A percentile compares a stretch with the other conserved stretches of the same genome.
phyloP scores from a whole-genome alignment of 805 yeast genomes.

The Starmerella bacillaris region DNA sequence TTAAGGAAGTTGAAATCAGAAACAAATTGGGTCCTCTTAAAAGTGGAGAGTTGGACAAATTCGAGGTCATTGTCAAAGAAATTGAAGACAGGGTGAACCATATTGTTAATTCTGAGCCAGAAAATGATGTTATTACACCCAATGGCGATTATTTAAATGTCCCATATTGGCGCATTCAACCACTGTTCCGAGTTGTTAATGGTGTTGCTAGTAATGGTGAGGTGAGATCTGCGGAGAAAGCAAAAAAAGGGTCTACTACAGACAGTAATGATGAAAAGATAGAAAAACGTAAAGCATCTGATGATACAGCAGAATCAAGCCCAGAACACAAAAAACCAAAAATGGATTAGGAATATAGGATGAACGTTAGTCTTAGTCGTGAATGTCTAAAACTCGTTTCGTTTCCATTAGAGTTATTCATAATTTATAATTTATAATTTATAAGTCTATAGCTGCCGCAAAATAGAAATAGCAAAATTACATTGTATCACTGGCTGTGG shows the following conservation, averaged over 20 bases:
- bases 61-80: conserved; percentile 39
- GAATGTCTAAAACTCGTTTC: too few species aligned
- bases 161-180: conserved; percentile 95
- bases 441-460: too few species aligned
- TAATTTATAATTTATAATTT: too few species aligned
- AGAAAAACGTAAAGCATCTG: too few species aligned
- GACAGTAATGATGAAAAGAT: background rate
- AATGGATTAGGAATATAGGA: too few species aligned
- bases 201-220: conserved; percentile 35
- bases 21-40: conserved; percentile 43
- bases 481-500: too few species aligned
- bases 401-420: too few species aligned
- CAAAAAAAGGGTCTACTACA: conserved; percentile 2
- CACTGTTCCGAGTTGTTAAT: conserved; percentile 75
- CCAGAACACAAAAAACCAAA: too few species aligned
- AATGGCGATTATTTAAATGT: conserved; percentile 61
- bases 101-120: conserved; percentile 27
- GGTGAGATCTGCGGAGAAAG: conserved; percentile 8
- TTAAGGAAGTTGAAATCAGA: conserved; percentile 60
- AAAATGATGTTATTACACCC: background rate
- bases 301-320: too few species aligned
- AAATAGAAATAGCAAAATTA: too few species aligned
- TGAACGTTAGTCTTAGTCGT: too few species aligned
- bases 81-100: conserved; percentile 50
- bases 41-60: conserved; percentile 30